phyloP scores from a whole-genome alignment of 1,284 basidiomycete genomes.

The Amylostereum chailletii region DNA sequence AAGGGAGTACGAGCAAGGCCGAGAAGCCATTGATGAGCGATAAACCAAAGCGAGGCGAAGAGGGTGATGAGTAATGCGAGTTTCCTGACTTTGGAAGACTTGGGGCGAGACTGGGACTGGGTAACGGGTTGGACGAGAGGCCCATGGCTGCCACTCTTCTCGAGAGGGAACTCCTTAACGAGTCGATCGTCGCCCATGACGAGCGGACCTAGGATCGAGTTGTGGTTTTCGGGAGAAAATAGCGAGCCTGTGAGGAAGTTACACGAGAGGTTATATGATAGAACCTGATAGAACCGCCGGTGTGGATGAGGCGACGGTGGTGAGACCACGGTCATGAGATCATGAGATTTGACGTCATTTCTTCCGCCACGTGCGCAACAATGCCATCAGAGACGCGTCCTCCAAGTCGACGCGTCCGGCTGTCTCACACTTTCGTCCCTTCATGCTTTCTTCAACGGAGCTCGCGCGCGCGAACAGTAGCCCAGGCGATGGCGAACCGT shows the following conservation, averaged over 20 bases:
- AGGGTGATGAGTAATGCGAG: constrained; percentile 1
- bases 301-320: constrained; percentile 4
- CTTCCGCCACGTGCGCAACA: no score
- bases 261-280: no score
- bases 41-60: constrained; percentile 1
- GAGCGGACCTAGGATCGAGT: background rate
- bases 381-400: no score
- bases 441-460: no score
- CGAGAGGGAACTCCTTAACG: constrained; percentile 1
- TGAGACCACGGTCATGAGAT: background rate
- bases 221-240: no score
- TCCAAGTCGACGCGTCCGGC: no score
- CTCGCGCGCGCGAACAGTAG: no score
- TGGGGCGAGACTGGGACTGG: background rate
- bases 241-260: no score
- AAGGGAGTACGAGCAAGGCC: background rate
- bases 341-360: no score
- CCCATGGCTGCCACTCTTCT: background rate
- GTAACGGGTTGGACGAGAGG: background rate
- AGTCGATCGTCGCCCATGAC: constrained; percentile 3
- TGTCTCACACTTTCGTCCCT: no score
- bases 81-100: background rate
- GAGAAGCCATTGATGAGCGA: constrained; percentile 6
- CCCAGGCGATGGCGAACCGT: no score
- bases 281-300: no score